These are phyloP conservation scores for Podospora australis DNA, from an alignment of 495 filamentous ascomycete genomes.

Conservation along the genomic window DNA sequence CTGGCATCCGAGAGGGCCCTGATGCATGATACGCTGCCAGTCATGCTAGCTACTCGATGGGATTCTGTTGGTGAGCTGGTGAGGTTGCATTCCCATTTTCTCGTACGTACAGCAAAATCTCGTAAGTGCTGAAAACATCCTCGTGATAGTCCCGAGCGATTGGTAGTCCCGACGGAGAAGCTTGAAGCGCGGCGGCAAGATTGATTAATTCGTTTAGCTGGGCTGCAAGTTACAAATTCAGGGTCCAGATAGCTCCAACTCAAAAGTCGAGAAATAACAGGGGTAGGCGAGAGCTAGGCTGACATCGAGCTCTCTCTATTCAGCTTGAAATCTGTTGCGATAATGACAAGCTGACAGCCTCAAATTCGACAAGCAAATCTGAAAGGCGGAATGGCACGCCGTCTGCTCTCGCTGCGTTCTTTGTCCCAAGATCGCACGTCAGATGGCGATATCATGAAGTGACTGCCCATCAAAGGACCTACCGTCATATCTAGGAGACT, in stretches of 20 bases:
- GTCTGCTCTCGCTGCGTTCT: no score
- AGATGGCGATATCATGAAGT: no score
- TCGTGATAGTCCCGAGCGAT: background rate
- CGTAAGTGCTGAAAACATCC: background rate
- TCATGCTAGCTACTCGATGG: background rate
- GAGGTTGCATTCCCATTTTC: background rate
- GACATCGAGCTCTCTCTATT: no score
- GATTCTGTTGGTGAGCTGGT: background rate
- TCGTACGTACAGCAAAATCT: constrained; percentile 1
- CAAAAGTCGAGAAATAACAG: background rate
- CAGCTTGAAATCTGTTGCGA: no score
- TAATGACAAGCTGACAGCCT: no score
- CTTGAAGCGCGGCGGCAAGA: no score
- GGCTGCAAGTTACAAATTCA: background rate
- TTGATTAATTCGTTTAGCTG: no score
- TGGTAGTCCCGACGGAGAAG: background rate
- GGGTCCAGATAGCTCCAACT: background rate
- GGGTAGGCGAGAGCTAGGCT: background rate
- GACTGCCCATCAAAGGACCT: background rate
- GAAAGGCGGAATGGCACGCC: background rate
- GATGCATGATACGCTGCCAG: background rate
- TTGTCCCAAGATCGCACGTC: background rate
- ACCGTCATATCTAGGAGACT: background rate
- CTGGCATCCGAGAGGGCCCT: background rate
- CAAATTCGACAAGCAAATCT: background rate